Evolutionary conservation across 306 rosid species (phyloP), one percentile per base, ranked within the genome.

Genomic region (Leucaena leucocephala): DNA sequence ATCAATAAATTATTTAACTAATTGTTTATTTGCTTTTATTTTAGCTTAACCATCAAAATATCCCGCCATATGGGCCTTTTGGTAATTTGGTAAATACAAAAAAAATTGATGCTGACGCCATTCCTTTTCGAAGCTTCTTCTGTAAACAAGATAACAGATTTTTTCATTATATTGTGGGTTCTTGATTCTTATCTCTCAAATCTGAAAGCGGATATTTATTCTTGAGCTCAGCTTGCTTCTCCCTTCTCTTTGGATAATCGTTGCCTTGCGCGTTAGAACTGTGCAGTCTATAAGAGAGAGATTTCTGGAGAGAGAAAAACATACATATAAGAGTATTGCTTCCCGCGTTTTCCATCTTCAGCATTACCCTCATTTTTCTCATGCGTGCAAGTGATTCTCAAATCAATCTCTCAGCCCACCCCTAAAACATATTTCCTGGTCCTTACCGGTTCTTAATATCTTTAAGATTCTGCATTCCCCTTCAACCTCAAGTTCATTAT

Each of bases 371-470:
- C 80, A 54, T 78, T 72, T 84, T 68, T 73, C 83, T 89, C 81
- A 90, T 89, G 91, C 97, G 97, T 94, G 97, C 97, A 94, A 94
- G 98, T 85, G 71, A 94, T 87, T 85, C 87, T 85, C 74, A 82
- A 59, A 76, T 42, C 71, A 39, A 66, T 66, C 33, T 75, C 72
- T 76, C 44, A 48, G 74, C 67, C 72, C 17, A 50, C 69, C 84
- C 88, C 88, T 7, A 79, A 63, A 58, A 58, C 27, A 27, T 19
- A 59, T 81, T 85, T 87, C 76, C 72, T 86, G 80, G 75, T 70
- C 76, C 81, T 75, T 74, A 68, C 75, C 79, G 59, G 50, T 84
- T 78, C 76, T 80, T n/a, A 55, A 58, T 81, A 54, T 79, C 94
- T 85, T 89, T 81, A 91, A 94, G 85, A 83, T 85, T 87, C 86